phyloP scores from a whole-genome alignment of 495 filamentous ascomycete species.

The Hypomontagnella monticulosa region DNA sequence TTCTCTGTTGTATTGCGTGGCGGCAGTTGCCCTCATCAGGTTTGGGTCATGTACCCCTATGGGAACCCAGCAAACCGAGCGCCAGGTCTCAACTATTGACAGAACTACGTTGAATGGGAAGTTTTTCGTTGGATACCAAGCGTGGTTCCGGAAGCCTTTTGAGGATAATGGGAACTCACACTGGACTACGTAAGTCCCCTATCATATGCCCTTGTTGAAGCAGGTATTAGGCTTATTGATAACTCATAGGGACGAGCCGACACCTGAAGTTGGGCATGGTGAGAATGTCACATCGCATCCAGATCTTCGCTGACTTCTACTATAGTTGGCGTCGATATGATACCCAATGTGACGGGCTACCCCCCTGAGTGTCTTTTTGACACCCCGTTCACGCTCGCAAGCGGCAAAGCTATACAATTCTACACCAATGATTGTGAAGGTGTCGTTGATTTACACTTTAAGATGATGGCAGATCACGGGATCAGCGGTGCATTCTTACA shows the following conservation, averaged over 20 bases:
- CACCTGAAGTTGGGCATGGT: conserved; percentile 41
- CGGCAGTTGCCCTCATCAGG: background rate
- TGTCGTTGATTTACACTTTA: conserved; percentile 47
- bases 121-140: conserved; percentile 48
- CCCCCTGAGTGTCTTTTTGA: conserved; percentile 47
- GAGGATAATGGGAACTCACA: conserved; percentile 45
- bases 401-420: conserved; percentile 35
- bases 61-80: background rate
- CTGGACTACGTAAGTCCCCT: conserved; percentile 41
- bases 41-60: conserved; percentile 1
- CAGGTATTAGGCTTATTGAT: background rate
- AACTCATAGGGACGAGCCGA: conserved; percentile 25
- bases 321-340: conserved; percentile 45
- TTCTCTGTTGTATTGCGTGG: background rate
- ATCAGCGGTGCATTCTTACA: conserved; percentile 48
- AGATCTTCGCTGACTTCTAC: background rate
- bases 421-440: conserved; percentile 49
- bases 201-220: background rate
- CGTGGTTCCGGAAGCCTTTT: conserved; percentile 46
- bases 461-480: conserved; percentile 47
- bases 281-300: background rate
- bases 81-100: conserved; percentile 38
- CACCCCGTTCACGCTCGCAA: conserved; percentile 40
- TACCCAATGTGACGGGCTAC: conserved; percentile 46
- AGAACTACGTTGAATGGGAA: conserved; percentile 43